A percentile compares a stretch with the other conserved stretches of the same genome.
These are phyloP conservation scores for Exophiala viscosa DNA, from an alignment of 2,329 filamentous ascomycete genomes.

Conservation along the genomic window DNA sequence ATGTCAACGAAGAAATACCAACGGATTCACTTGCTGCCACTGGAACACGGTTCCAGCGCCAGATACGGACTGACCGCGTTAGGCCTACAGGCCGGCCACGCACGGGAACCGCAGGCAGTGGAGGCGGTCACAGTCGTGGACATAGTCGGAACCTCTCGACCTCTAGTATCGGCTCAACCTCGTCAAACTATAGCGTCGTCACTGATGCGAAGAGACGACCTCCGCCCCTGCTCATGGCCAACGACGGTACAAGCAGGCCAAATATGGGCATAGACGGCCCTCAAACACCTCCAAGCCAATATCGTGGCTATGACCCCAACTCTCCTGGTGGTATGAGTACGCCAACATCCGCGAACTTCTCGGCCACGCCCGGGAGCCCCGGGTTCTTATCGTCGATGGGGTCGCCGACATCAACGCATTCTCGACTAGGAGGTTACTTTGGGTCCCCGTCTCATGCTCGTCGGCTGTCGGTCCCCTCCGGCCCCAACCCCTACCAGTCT, in stretches of 20 bases:
- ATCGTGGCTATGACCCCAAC: slow-evolving; percentile 60
- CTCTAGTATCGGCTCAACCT: slow-evolving; percentile 76
- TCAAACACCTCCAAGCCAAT: slow-evolving; percentile 61
- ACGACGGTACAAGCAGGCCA: slow-evolving; percentile 60
- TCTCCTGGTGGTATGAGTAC: slow-evolving; percentile 75
- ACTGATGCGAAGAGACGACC: slow-evolving; percentile 65
- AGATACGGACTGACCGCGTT: slow-evolving; percentile 82
- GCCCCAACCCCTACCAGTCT: slow-evolving; percentile 68
- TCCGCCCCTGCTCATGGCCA: slow-evolving; percentile 80
- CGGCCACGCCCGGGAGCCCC: slow-evolving; percentile 71
- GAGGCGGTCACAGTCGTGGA: slow-evolving; percentile 66
- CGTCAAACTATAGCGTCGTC: slow-evolving; percentile 63
- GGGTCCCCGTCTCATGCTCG: slow-evolving; percentile 65
- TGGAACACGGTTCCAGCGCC: slow-evolving; percentile 85
- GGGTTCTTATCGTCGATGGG: slow-evolving; percentile 64
- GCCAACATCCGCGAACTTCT: slow-evolving; percentile 78
- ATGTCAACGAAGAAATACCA: slow-evolving; percentile 96
- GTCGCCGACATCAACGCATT: slow-evolving; percentile 69
- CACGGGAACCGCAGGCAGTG: slow-evolving; percentile 72
- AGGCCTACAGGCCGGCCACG: slow-evolving; percentile 71
- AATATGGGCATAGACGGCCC: slow-evolving; percentile 67
- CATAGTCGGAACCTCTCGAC: slow-evolving; percentile 82
- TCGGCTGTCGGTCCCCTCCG: slow-evolving; percentile 77
- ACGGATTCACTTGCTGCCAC: slow-evolving; percentile 88
- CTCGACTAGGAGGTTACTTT: slow-evolving; percentile 71